Evolutionary conservation across 495 filamentous ascomycete genomes (phyloP).

Genomic region (Xylaria flabelliformis): DNA sequence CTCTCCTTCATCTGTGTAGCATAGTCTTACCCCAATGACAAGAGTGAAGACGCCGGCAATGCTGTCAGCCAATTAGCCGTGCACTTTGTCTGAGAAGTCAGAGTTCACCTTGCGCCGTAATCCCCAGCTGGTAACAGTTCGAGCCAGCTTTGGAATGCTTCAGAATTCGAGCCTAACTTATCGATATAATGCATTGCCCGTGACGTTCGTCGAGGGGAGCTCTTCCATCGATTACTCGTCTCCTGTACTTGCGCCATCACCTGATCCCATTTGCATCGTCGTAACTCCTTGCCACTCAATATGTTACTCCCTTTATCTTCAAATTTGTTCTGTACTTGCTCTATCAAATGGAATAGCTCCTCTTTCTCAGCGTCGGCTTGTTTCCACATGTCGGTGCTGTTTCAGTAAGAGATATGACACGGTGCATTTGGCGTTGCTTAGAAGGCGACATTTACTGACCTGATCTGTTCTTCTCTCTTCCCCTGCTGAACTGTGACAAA

Average conservation of each 20-base stretch:
- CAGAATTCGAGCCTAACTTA: constrained; percentile 14
- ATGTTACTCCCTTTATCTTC: not conserved
- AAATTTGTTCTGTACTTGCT: constrained; percentile 14
- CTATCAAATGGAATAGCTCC: constrained; percentile 11
- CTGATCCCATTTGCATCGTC: constrained; percentile 20
- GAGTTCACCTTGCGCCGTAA: constrained; percentile 16
- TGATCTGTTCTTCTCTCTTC: constrained; percentile 15
- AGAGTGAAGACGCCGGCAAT: constrained; percentile 18
- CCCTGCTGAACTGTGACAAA: constrained; percentile 10
- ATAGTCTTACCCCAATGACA: constrained; percentile 13
- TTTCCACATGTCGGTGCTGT: constrained; percentile 21
- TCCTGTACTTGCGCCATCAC: constrained; percentile 12
- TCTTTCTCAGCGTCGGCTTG: constrained; percentile 15
- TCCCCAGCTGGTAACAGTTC: constrained; percentile 15
- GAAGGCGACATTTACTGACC: not conserved
- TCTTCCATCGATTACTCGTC: constrained; percentile 7
- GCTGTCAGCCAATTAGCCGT: not conserved
- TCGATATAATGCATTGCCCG: constrained; percentile 15
- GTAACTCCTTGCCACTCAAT: not conserved
- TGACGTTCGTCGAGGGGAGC: constrained; percentile 3
- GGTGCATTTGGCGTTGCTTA: too few species aligned
- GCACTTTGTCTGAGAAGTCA: not conserved
- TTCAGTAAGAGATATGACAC: not conserved
- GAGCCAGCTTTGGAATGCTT: constrained; percentile 20
- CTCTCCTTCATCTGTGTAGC: not conserved